A percentile compares a stretch with the other conserved stretches of the same genome.
phyloP scores from a whole-genome alignment of 2,329 filamentous ascomycete genomes.

The Fusarium euwallaceae region DNA sequence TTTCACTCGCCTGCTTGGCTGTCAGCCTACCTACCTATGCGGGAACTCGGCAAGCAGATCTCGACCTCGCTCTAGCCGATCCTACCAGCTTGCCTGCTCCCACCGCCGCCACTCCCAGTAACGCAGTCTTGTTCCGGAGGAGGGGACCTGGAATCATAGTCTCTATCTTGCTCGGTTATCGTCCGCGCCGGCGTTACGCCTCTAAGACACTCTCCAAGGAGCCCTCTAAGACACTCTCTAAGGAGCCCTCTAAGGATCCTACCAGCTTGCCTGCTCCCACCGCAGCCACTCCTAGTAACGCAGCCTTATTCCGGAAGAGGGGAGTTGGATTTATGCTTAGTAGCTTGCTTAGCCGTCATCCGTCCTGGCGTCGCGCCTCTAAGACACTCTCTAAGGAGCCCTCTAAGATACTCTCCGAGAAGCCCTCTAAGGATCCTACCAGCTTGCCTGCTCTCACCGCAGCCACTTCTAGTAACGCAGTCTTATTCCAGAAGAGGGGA shows the following conservation, averaged over 20 bases:
- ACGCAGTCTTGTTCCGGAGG: constrained; percentile 14
- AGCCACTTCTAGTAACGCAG: constrained; percentile 12
- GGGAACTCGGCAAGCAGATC: constrained; percentile 20
- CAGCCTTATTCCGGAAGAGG: no score
- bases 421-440: constrained; percentile 3
- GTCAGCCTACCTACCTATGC: constrained; percentile 22
- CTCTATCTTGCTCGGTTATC: no score
- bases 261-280: no score
- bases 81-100: constrained; percentile 21
- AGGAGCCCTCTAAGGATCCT: no score
- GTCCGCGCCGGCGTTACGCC: constrained; percentile 9
- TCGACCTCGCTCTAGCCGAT: constrained; percentile 23
- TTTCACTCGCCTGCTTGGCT: constrained; percentile 22
- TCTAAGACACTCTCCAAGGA: no score
- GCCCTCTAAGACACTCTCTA: no score
- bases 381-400: constrained; percentile 12
- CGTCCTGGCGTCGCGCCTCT: background rate
- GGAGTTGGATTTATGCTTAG: no score
- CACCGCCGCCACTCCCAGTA: constrained; percentile 14
- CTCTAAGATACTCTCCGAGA: background rate
- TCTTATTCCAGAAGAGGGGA: constrained; percentile 15
- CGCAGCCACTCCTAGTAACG: no score
- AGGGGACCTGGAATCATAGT: background rate
- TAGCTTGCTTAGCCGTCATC: no score
- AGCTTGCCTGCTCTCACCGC: constrained; percentile 21